phyloP scores from a whole-genome alignment of 2,329 filamentous ascomycete species.

The Microsporum canis region DNA sequence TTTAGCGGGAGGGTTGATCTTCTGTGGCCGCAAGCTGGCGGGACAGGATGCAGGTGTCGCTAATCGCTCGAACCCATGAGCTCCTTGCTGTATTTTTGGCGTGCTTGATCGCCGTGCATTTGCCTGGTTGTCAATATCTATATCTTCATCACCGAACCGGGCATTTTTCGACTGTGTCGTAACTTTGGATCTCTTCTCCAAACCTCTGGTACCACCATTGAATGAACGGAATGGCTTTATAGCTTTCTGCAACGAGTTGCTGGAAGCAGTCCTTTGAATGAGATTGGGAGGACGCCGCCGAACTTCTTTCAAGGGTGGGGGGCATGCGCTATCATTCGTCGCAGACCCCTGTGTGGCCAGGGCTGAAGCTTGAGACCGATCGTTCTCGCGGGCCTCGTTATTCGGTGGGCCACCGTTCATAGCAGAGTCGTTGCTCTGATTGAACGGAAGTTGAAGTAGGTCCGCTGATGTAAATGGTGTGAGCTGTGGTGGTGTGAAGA shows the following conservation, averaged over 20 bases:
- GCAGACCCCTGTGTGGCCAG: neutral
- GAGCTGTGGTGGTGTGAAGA: neutral
- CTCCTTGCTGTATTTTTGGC: neutral
- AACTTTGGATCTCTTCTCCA: neutral
- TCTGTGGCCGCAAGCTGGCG: neutral
- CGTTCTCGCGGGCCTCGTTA: no score
- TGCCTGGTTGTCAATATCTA: neutral
- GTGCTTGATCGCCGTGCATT: neutral
- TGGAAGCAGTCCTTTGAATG: neutral
- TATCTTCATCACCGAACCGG: neutral
- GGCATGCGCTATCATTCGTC: neutral
- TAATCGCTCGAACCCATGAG: no score
- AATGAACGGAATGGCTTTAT: slow-evolving; percentile 24
- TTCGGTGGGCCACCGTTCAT: neutral
- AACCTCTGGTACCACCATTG: neutral
- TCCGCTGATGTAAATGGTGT: neutral
- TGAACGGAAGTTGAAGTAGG: neutral
- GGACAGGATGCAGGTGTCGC: neutral
- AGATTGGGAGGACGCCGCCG: neutral
- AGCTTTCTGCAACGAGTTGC: slow-evolving; percentile 5
- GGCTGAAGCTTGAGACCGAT: neutral
- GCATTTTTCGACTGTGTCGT: neutral
- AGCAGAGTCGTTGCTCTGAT: neutral
- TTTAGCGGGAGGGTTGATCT: neutral
- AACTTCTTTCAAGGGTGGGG: neutral